Evolutionary conservation across 2,329 filamentous ascomycete genomes (phyloP).

Genomic region (Colletotrichum chlorophyti): DNA sequence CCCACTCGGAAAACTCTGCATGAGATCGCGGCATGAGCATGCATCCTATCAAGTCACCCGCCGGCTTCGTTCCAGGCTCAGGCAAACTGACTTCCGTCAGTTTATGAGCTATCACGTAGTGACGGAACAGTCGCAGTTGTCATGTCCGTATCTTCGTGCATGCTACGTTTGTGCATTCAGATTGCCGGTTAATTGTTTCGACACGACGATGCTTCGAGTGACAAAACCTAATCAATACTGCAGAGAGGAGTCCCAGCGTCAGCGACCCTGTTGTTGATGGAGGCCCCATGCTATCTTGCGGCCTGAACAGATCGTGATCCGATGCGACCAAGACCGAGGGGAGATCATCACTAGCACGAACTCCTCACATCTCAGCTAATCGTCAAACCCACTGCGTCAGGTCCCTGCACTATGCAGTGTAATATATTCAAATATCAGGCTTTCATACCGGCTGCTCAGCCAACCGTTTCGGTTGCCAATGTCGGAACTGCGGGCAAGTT

Average conservation of each 20-base stretch:
- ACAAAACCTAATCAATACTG: too few relatives aligned
- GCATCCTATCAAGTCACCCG: constrained; percentile 13
- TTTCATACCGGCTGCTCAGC: constrained; percentile 15
- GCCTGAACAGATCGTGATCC: constrained; percentile 20
- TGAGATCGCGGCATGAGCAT: constrained; percentile 23
- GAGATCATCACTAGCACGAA: constrained; percentile 14
- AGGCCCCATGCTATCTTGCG: not conserved
- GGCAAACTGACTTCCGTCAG: constrained; percentile 1
- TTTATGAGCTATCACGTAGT: constrained; percentile 27
- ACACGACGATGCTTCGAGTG: constrained; percentile 4
- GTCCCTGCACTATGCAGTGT: constrained; percentile 28
- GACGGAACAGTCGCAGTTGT: constrained; percentile 9
- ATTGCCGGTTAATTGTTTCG: too few relatives aligned
- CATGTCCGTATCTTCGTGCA: not conserved
- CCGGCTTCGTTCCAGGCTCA: constrained; percentile 15
- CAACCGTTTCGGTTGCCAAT: constrained; percentile 18
- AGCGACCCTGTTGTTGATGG: not conserved
- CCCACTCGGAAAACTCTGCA: constrained; percentile 29
- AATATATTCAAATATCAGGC: constrained; percentile 14
- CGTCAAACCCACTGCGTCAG: constrained; percentile 11
- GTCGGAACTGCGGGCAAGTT: constrained; percentile 28
- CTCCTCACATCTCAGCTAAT: constrained; percentile 23
- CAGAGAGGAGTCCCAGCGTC: too few relatives aligned
- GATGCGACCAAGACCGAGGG: constrained; percentile 13
- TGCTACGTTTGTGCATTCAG: not conserved